Evolutionary conservation across 1,284 basidiomycete genomes (phyloP), one percentile per base, ranked within the genome.

Genomic region (Cerioporus squamosus): DNA sequence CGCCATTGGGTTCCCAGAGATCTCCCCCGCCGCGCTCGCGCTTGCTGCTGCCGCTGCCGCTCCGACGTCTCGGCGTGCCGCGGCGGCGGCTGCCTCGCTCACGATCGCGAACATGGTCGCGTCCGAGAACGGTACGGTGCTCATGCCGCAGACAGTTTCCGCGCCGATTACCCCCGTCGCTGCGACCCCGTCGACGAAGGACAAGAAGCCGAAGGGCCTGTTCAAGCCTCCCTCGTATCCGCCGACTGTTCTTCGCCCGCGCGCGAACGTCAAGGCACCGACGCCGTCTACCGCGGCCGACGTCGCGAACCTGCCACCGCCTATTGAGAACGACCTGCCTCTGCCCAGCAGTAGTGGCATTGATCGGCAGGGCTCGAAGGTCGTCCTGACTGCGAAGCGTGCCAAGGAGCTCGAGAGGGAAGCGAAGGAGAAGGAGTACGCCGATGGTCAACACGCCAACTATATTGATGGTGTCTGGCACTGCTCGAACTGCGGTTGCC

Each of bases 401-500:
- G 80, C 79, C n/a, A 87, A 88, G 72, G 90, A 92, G 71, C 77
- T 85, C 18, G 91, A 92, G 74, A 76, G 88, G 42, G 89, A 91
- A 66, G 90, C 90, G 20, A 93, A 91, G 71, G 90, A 91, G 72
- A 87, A 80, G 68, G 91, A 92, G 72, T 91, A 85, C 67, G 86
- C 85, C 31, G 90, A 92, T 66, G 88, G 90, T 8, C 90, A 93
- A 68, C 92, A 93, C 67, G 80, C 87, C 43, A 93, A 93, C 69
- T 81, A 85, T 67, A 90, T 95, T 68, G 79, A 94, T 66, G 93
- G 92, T 1, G 80, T 90, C 3, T 97, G 94, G 94, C 93, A 94
- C 75, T 97, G 94, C 72, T 93, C 91, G 44, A 95, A 95, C 70
- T 95, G 90, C 64, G 94, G 94, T 18, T 91, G 91, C 69, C 94